Evolutionary conservation across 2,329 filamentous ascomycete species (phyloP).

Genomic region (Leptographium lundbergii): DNA sequence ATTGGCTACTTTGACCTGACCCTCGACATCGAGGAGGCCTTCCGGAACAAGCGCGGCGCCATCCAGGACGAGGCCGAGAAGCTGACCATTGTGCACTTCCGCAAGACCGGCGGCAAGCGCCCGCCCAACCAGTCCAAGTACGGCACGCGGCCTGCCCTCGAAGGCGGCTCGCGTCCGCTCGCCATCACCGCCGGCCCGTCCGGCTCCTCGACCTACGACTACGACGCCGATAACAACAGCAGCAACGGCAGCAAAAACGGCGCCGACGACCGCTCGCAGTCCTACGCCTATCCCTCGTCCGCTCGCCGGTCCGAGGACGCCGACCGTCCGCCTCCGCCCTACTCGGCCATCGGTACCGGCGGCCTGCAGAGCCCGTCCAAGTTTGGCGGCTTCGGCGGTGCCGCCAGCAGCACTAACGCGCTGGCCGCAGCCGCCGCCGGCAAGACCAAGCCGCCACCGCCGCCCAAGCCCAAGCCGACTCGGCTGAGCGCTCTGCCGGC

Average conservation of each 20-base stretch:
- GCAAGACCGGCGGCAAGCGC: conserved; percentile 62
- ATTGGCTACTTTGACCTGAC: conserved; percentile 96
- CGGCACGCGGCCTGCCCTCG: conserved; percentile 20
- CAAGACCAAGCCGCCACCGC: conserved; percentile 53
- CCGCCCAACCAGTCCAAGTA: conserved; percentile 41
- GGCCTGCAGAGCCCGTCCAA: neutral
- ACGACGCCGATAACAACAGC: neutral
- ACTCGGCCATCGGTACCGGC: conserved; percentile 31
- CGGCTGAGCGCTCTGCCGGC: conserved; percentile 48
- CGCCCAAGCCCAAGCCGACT: conserved; percentile 67
- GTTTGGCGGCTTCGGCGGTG: neutral
- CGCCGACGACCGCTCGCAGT: neutral
- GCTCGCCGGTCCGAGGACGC: conserved; percentile 25
- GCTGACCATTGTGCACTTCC: conserved; percentile 79
- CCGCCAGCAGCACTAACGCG: neutral
- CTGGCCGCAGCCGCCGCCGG: conserved; percentile 37
- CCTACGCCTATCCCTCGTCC: conserved; percentile 7
- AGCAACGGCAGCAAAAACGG: too few relatives aligned
- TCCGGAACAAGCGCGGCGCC: conserved; percentile 76
- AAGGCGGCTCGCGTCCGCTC: conserved; percentile 33
- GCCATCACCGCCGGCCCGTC: conserved; percentile 38
- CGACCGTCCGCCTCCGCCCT: conserved; percentile 58
- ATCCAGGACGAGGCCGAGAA: conserved; percentile 76
- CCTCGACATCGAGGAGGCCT: conserved; percentile 82
- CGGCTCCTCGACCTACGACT: conserved; percentile 6